Conservation (phyloP, 805 yeast genomes). For the Metschnikowia cubensis region DNA sequence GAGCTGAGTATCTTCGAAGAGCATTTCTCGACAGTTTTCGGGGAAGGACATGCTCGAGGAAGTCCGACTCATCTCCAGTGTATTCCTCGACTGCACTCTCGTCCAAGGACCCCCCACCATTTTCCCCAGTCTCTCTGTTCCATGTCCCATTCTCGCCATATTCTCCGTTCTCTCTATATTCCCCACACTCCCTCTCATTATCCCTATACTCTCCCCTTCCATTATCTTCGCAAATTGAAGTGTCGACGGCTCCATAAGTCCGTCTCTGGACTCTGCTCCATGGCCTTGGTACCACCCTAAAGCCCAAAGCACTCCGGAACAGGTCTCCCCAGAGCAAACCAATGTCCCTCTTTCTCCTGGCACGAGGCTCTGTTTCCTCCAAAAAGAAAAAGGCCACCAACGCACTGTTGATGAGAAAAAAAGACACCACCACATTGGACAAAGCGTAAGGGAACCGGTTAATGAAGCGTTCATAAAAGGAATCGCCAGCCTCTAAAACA, state of each 20-base stretch:
- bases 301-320: slow-evolving; percentile 24
- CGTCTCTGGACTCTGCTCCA: slow-evolving; percentile 19
- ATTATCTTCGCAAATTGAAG: too few species aligned
- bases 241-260: too few species aligned
- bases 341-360: slow-evolving; percentile 28
- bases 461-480: slow-evolving; percentile 26
- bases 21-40: slow-evolving; percentile 14
- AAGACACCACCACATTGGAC: slow-evolving; percentile 34
- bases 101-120: not conserved
- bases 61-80: not conserved
- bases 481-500: not conserved
- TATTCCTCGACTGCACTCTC: not conserved
- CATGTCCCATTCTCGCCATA: too few species aligned
- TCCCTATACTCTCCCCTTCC: not conserved
- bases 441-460: slow-evolving; percentile 35
- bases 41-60: slow-evolving; percentile 5
- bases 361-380: slow-evolving; percentile 34
- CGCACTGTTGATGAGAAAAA: slow-evolving; percentile 24
- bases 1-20: slow-evolving; percentile 18
- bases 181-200: not conserved
- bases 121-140: too few species aligned
- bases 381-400: slow-evolving; percentile 32
- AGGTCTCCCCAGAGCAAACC: slow-evolving; percentile 34
- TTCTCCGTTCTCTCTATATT: too few species aligned
- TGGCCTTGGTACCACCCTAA: slow-evolving; percentile 24